A percentile compares a stretch with the other conserved stretches of the same genome.
phyloP scores from a whole-genome alignment of 2,329 filamentous ascomycete genomes.

The Epichloe typhina region DNA sequence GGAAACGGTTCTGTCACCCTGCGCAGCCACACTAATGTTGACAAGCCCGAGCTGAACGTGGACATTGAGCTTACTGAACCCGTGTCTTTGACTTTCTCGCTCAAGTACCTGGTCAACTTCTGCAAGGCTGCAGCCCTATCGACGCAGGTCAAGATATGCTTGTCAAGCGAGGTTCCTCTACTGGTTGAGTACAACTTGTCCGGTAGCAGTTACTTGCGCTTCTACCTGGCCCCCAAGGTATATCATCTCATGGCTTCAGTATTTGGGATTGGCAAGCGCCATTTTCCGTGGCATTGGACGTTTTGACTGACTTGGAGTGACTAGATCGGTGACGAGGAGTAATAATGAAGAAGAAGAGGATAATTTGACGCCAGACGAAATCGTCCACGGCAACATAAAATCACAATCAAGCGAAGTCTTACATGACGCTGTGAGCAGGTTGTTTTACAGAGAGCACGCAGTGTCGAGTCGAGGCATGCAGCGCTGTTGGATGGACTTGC shows the following conservation, averaged over 20 bases:
- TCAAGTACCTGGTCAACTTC: constrained; percentile 99
- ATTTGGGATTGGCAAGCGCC: not conserved
- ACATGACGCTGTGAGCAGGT: not conserved
- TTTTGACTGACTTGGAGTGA: not conserved
- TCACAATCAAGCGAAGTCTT: constrained; percentile 5
- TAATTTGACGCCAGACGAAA: not conserved
- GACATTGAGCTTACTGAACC: constrained; percentile 86
- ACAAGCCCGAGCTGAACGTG: constrained; percentile 77
- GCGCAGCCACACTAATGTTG: constrained; percentile 74
- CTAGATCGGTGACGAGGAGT: constrained; percentile 29
- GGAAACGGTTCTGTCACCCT: constrained; percentile 90
- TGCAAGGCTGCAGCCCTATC: constrained; percentile 92
- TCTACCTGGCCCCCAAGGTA: constrained; percentile 98
- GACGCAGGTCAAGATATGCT: constrained; percentile 71
- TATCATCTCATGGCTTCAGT: constrained; percentile 12
- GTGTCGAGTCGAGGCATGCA: not conserved
- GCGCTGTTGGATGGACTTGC: not conserved
- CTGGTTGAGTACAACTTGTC: constrained; percentile 80
- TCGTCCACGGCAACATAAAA: constrained; percentile 6
- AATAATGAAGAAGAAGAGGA: constrained; percentile 6
- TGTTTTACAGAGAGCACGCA: not conserved
- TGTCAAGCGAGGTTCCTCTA: constrained; percentile 92
- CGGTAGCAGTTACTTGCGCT: constrained; percentile 80
- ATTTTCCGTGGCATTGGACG: not conserved
- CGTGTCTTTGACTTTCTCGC: constrained; percentile 88